Base-by-base conservation (phyloP, 2,329 filamentous ascomycete genomes). In the Diaporthe amygdali region DNA sequence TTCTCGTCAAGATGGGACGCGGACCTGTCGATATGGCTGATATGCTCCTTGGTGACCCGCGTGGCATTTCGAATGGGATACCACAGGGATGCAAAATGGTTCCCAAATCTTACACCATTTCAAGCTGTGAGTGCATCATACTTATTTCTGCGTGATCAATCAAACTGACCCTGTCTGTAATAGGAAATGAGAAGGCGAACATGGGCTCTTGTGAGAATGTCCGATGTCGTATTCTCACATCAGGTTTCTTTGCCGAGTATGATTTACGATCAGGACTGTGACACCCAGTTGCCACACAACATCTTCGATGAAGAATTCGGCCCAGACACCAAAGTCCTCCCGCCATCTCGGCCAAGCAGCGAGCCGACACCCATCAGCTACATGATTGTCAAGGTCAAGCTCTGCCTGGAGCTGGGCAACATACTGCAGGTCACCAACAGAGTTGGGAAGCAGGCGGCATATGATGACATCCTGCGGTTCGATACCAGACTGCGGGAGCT, bases 251-350 rank as follows among this genome's bases (percentile, higher is more conserved):
- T 91, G 25, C 88, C 89, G 5, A 88, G 83, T 72, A 94, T 95
- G 87, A 91, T 95, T 32, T 89, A 92, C 73, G 88, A 92, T 15
- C 87, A 92, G 59, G 91, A 95, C 77, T 94, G 91, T 69, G 94
- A 96, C 76, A 92, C 93, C 0, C 87, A 92, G 75, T 82, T 94
- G 7, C 94, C 94, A 1, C 89, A 91, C 70, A 96, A 96, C 77
- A 87, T 96, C 20, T 94, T 93, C 78, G 94, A 96, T 75, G 93
- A 95, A 73, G 94, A 96, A 75, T 91, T 96, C 47, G 88, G 91
- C 56, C 91, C 92, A 3, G 88, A 89, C 27, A 92, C 90, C 73
- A 92, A 91, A 74, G 82, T 86, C 9, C 80, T 96, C 12, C 94
- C 94, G 1, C 87, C 89, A 2, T 89, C 92, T 0, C 85, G 93